A percentile compares a stretch with the other conserved stretches of the same genome.
Evolutionary conservation across 768 basidiomycete genomes (phyloP).

Genomic region (Tricholoma hemisulphureum): DNA sequence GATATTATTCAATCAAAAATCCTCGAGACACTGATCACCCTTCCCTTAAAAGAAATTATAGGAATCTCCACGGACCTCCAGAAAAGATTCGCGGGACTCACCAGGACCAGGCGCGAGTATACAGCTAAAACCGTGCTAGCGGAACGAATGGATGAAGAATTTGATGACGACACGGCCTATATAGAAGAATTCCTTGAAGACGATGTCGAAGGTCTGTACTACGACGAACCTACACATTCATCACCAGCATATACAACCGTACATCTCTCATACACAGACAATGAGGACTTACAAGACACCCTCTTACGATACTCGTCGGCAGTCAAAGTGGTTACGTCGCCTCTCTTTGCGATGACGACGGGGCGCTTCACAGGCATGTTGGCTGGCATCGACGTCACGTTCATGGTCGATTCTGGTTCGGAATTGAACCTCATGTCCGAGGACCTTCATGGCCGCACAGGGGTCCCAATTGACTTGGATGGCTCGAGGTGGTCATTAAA

Average conservation of each 20-base stretch:
- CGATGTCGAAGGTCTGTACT: too few species aligned
- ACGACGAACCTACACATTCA: too few species aligned
- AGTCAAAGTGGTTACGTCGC: background rate
- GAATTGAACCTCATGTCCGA: constrained; percentile 21
- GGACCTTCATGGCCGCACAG: constrained; percentile 1
- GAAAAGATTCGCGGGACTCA: background rate
- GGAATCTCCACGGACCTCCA: background rate
- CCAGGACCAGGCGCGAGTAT: background rate
- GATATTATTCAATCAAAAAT: background rate
- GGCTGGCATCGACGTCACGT: constrained; percentile 5
- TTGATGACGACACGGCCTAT: background rate
- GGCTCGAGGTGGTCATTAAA: constrained; percentile 24
- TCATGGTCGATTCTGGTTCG: constrained; percentile 23
- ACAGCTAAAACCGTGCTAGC: background rate
- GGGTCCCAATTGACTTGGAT: constrained; percentile 17
- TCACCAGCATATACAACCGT: background rate
- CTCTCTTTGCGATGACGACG: constrained; percentile 13
- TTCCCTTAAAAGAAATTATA: background rate
- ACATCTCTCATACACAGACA: background rate
- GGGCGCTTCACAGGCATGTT: constrained; percentile 12
- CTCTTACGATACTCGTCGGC: constrained; percentile 4
- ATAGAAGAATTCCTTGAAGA: background rate
- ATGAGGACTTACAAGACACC: background rate
- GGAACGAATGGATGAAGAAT: background rate
- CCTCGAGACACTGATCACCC: background rate